Base-by-base conservation (phyloP, 179 eudicot species). In the Silene coronaria region DNA sequence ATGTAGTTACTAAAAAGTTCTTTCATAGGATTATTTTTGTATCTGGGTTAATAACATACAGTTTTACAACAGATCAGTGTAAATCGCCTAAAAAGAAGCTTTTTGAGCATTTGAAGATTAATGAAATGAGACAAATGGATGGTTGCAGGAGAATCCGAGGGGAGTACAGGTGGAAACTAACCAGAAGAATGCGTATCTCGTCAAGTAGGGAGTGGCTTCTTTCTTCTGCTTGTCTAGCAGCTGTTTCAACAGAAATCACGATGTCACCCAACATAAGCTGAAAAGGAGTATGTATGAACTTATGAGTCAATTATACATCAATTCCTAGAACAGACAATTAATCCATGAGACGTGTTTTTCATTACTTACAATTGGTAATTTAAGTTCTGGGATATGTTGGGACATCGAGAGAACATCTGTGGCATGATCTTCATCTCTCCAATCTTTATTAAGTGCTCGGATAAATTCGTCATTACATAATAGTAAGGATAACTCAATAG, bases 371-470 rank as follows among this genome's bases (percentile, higher is more conserved):
- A 91, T 81, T 11, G 96, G 96, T 80, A 90, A 82, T 79, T 87
- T 83, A 24, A 95, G 95, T 82, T 82, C 95, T 24, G 99, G 99
- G 22, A 95, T 85, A 82, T 95, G 99, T 70, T 92, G 96, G 30
- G 99, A 95, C 97, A 95, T 88, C 23, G 99, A 95, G 63, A 95
- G 95, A 76, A 95, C 99, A 89, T 92, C 97, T 61, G 99, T 95
- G 65, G 97, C 89, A 70, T 87, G 92, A 78, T 95, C 99, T 77
- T 90, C 97, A 74, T 84, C 95, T 77, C 97, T 89, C 99, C 99
- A 95, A 4, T 95, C 96, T 82, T 92, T 95, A 79, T 95, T 95
- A 23, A 95, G 93, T 51, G 84, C 34, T 74, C 88, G 84, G 67
- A 92, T 95, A 78, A 92, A 92, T 51, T 86, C 91, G 70, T 95